Evolutionary conservation across 176 grass and related monocot genomes (phyloP).

Genomic region (sorghum (Sorghum bicolor)): Sorghum_bicolor_NCBIv3 NC_012871.2:73212001-73212500

Average conservation of each 20-base stretch:
- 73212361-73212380: slow-evolving; percentile 12
- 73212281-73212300: slow-evolving; percentile 4
- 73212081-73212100: slow-evolving; percentile 21
- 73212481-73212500: neutral
- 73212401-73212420: slow-evolving; percentile 9
- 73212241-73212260: neutral
- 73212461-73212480: neutral
- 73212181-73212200: neutral
- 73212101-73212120: slow-evolving; percentile 22
- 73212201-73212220: neutral
- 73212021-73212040: neutral
- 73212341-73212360: slow-evolving; percentile 23
- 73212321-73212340: slow-evolving; percentile 32
- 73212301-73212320: slow-evolving; percentile 18
- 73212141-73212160: neutral
- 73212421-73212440: neutral
- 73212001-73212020: neutral
- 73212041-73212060: slow-evolving; percentile 26
- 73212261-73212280: neutral
- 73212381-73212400: slow-evolving; percentile 23
- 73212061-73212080: neutral
- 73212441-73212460: neutral
- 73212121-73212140: slow-evolving; percentile 3
- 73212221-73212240: slow-evolving; percentile 11
- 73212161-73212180: neutral